phyloP scores from a whole-genome alignment of 257 asterid species.

The Cordia subcordata region DNA sequence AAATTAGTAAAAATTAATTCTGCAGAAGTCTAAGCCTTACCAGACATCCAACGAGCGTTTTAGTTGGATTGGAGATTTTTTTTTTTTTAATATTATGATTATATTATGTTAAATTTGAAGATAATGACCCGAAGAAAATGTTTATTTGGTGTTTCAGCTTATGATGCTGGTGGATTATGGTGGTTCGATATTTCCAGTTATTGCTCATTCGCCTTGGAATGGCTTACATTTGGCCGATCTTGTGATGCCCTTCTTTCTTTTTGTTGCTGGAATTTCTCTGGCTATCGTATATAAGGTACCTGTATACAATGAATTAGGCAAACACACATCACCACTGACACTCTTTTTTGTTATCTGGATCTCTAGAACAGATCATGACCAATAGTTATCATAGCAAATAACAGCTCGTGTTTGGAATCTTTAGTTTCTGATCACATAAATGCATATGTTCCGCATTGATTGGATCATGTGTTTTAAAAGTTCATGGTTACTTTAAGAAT shows the following conservation, averaged over 20 bases:
- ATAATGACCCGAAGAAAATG: slow-evolving; percentile 1
- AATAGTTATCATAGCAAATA: too few relatives aligned
- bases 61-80: neutral
- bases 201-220: slow-evolving; percentile 82
- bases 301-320: too few relatives aligned
- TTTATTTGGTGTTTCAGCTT: slow-evolving; percentile 46
- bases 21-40: too few relatives aligned
- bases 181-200: slow-evolving; percentile 64
- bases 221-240: slow-evolving; percentile 81
- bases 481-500: too few relatives aligned
- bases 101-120: neutral
- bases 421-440: too few relatives aligned
- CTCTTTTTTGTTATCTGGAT: too few relatives aligned
- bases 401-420: too few relatives aligned
- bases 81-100: neutral
- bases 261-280: slow-evolving; percentile 68
- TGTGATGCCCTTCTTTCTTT: slow-evolving; percentile 89
- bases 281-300: slow-evolving; percentile 68
- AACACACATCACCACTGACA: too few relatives aligned
- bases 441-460: too few relatives aligned
- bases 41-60: neutral
- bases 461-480: too few relatives aligned
- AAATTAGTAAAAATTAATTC: too few relatives aligned
- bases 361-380: too few relatives aligned
- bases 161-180: slow-evolving; percentile 85